Percentiles rank a stretch among this genome's conserved stretches.
These are phyloP conservation scores for Thuja plicata DNA, from an alignment of 83 land plant genomes.

Conservation along the genomic window DNA sequence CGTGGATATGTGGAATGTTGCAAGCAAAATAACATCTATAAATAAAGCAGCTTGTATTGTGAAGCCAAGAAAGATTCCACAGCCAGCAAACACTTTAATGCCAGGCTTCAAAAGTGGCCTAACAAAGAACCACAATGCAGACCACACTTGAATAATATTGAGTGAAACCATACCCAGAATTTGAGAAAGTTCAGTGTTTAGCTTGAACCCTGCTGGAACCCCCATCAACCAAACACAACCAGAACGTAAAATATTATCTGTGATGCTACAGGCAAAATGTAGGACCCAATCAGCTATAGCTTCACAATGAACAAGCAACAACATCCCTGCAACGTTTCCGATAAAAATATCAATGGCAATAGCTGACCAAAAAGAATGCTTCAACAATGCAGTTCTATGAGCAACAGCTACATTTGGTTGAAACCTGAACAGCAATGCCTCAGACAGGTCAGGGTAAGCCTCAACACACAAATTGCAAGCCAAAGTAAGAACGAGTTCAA, in stretches of 20 bases:
- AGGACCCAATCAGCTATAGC: constrained; percentile 40
- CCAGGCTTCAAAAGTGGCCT: constrained; percentile 34
- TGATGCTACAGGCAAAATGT: constrained; percentile 35
- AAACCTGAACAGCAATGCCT: constrained; percentile 39
- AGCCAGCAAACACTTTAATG: constrained; percentile 52
- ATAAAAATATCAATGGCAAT: constrained; percentile 67
- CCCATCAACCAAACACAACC: constrained; percentile 99
- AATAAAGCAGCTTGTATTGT: constrained; percentile 72
- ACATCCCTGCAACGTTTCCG: constrained; percentile 63
- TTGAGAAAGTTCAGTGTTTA: constrained; percentile 86
- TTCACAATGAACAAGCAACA: constrained; percentile 40
- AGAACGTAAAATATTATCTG: constrained; percentile 79
- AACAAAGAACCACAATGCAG: constrained; percentile 68
- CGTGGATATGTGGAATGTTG: constrained; percentile 63
- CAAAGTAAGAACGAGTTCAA: background rate
- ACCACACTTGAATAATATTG: constrained; percentile 91
- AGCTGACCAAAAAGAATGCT: constrained; percentile 80
- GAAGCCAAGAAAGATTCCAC: constrained; percentile 70
- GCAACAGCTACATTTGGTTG: constrained; percentile 68
- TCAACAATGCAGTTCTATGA: constrained; percentile 56
- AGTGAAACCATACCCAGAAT: constrained; percentile 78
- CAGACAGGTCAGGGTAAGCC: background rate
- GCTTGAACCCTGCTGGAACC: constrained; percentile 97
- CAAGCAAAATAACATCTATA: constrained; percentile 62
- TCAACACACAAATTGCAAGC: background rate